Base-by-base conservation (phyloP, 2,329 filamentous ascomycete species). In the Colletotrichum tanaceti region DNA sequence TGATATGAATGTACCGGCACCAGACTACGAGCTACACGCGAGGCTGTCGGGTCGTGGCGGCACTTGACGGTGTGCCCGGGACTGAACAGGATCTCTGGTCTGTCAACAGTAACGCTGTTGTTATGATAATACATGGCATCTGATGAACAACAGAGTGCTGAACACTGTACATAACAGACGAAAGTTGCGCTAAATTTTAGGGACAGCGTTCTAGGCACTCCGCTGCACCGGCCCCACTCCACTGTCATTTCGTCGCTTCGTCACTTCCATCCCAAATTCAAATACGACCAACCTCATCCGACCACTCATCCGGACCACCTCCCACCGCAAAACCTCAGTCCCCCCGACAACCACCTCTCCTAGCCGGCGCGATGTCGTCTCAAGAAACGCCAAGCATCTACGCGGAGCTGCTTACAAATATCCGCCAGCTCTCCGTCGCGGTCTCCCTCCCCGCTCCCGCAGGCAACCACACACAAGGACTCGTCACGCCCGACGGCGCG, bases 371-470 rank as follows among this genome's bases (percentile, higher is more conserved):
- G 10, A 69, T 69, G 66, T 14, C 57, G n/a, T 57, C 66, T 9
- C 60, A 41, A 11, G n/a, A 59, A 46, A 28, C 14, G 47, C 66
- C 50, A 13, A 57, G 77, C 2, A 81, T 91, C 24, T 91, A 91
- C 74, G 89, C 89, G 5, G 90, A 92, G 78, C 82, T 91, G 1
- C 83, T 91, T 3, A 80, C 85, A 35, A 90, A 91, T 68, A 89
- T 92, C 71, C 83, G 86, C 49, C 88, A 90, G 74, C 82, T 91
- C 46, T 90, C 89, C 5, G 78, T 91, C 24, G 85, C 83, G 58
- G 86, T 83, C 7, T 82, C 83, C 3, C 78, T 90, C 1, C 78
- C 81, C 3, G 81, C 83, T 14, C 77, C 81, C 5, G 77, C 77
- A 53, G 79, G 82, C 59, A 65, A 77, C 28, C 78, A 78, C n/a